phyloP scores from a whole-genome alignment of 805 yeast species.

The Kurtzmaniella fragi region DNA sequence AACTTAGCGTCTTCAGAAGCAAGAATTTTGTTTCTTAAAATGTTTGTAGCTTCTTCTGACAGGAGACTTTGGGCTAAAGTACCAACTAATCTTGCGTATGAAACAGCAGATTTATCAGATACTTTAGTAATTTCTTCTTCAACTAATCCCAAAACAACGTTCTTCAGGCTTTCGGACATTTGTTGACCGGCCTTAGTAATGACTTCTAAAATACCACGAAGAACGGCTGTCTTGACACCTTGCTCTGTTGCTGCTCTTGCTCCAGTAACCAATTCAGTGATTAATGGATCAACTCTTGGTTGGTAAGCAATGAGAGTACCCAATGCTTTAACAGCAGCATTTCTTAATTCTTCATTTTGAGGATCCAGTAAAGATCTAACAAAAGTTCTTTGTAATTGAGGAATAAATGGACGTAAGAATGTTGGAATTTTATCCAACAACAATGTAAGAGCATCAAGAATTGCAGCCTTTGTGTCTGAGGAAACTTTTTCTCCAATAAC shows the following conservation, averaged over 20 bases:
- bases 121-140: conserved; percentile 57
- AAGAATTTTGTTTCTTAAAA: conserved; percentile 57
- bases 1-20: conserved; percentile 44
- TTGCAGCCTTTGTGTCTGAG: conserved; percentile 92
- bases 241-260: conserved; percentile 59
- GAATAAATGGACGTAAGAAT: conserved; percentile 90
- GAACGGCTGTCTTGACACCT: conserved; percentile 81
- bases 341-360: conserved; percentile 63
- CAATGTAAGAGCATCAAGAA: conserved; percentile 74
- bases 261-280: conserved; percentile 75
- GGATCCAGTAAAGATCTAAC: conserved; percentile 86
- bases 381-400: conserved; percentile 95
- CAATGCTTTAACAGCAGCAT: conserved; percentile 84
- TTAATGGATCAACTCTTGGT: conserved; percentile 90
- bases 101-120: conserved; percentile 60
- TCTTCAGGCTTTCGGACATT: conserved; percentile 69
- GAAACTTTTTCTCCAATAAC: conserved; percentile 94
- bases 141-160: conserved; percentile 62
- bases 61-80: conserved; percentile 66
- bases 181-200: conserved; percentile 73
- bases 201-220: conserved; percentile 79
- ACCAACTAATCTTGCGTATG: conserved; percentile 77
- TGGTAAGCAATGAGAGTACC: conserved; percentile 86
- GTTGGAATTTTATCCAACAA: conserved; percentile 81
- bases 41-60: conserved; percentile 55